These are phyloP conservation scores for Ophiostoma ulmi DNA, from an alignment of 2,329 filamentous ascomycete species.

Conservation along the genomic window DNA sequence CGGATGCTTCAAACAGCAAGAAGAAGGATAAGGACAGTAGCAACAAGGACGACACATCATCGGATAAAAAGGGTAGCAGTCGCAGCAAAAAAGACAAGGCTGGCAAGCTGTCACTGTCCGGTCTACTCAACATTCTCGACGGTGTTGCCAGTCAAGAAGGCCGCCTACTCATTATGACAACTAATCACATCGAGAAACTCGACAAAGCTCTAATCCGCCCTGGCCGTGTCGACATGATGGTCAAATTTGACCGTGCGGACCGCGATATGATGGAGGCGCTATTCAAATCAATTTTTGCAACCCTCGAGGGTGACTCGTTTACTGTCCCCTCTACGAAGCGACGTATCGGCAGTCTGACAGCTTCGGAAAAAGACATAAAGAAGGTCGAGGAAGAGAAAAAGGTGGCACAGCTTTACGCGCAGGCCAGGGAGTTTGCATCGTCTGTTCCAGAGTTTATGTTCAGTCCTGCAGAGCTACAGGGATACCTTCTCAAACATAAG, in stretches of 20 bases:
- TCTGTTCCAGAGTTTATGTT: constrained; percentile 53
- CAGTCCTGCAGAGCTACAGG: constrained; percentile 57
- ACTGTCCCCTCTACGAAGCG: not conserved
- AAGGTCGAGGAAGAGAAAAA: constrained; percentile 23
- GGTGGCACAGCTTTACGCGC: constrained; percentile 38
- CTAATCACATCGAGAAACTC: constrained; percentile 58
- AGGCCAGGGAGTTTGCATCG: constrained; percentile 47
- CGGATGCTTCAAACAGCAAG: constrained; percentile 21
- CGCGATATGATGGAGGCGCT: constrained; percentile 48
- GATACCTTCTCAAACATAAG: constrained; percentile 54
- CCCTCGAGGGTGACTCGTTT: constrained; percentile 44
- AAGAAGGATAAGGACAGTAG: constrained; percentile 27
- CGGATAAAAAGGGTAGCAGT: not conserved
- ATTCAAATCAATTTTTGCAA: constrained; percentile 55
- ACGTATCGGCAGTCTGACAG: not conserved
- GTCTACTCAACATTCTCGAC: constrained; percentile 75
- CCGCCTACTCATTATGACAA: constrained; percentile 60
- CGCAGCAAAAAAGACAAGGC: constrained; percentile 24
- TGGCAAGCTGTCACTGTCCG: constrained; percentile 61
- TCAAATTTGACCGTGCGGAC: constrained; percentile 54
- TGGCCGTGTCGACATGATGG: constrained; percentile 56
- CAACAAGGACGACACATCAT: not conserved
- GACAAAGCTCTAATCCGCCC: constrained; percentile 59
- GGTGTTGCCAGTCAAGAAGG: constrained; percentile 62
- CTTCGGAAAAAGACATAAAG: not conserved